A percentile compares a stretch with the other conserved stretches of the same genome.
Evolutionary conservation across 1,139 yeast genomes (phyloP).

Genomic region (Zygoascus hellenicus): DNA sequence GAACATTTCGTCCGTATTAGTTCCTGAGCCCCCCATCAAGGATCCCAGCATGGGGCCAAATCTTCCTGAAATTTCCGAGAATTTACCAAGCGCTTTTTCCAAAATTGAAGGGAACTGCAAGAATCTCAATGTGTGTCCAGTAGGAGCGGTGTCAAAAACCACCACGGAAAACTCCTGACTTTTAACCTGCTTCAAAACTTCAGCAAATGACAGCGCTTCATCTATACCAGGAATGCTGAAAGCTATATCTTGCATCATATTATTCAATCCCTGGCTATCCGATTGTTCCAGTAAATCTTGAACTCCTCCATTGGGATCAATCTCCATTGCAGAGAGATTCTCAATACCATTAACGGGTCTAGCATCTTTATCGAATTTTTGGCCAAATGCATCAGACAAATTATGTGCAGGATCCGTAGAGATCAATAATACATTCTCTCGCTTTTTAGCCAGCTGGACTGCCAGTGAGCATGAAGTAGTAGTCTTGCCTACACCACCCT

Average conservation of each 20-base stretch:
- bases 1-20: conserved; percentile 71
- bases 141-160: conserved; percentile 96
- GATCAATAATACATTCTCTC: conserved; percentile 76
- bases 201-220: conserved; percentile 96
- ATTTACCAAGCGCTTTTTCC: conserved; percentile 78
- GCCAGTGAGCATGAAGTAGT: conserved; percentile 96
- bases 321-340: conserved; percentile 95
- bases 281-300: conserved; percentile 75
- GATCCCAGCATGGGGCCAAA: conserved; percentile 88
- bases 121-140: conserved; percentile 94
- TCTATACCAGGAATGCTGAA: conserved; percentile 97
- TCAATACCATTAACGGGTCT: conserved; percentile 82
- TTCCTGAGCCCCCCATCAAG: conserved; percentile 55
- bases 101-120: conserved; percentile 88
- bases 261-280: conserved; percentile 38
- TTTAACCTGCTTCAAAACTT: conserved; percentile 92
- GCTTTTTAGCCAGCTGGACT: conserved; percentile 76
- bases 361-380: conserved; percentile 95
- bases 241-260: conserved; percentile 85
- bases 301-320: conserved; percentile 92
- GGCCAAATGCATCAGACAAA: conserved; percentile 95
- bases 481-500: conserved; percentile 99
- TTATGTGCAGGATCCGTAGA: conserved; percentile 99
- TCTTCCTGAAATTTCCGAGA: conserved; percentile 76
- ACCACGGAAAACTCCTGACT: conserved; percentile 81